Percentiles rank a stretch among this genome's conserved stretches.
phyloP scores from a whole-genome alignment of 2,329 filamentous ascomycete genomes.

The Diaporthe australafricana region DNA sequence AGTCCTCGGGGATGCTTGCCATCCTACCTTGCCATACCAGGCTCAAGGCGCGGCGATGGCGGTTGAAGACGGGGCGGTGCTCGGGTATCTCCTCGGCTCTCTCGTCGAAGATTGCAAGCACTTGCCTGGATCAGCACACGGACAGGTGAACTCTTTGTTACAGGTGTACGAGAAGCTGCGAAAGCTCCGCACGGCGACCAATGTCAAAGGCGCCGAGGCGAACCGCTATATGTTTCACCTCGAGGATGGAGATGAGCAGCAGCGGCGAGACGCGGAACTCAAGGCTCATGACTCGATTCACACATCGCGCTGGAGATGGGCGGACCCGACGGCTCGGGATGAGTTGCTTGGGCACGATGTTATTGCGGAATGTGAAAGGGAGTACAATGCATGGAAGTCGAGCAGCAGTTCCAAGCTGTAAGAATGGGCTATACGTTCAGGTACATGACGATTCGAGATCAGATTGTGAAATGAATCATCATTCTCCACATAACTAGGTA shows the following conservation, averaged over 20 bases:
- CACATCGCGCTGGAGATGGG: constrained; percentile 5
- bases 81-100: constrained; percentile 31
- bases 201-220: constrained; percentile 3
- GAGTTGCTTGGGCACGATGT: constrained; percentile 12
- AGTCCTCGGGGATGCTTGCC: constrained; percentile 60
- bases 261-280: neutral
- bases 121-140: neutral
- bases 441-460: too few species aligned
- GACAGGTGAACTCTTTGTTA: neutral
- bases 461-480: too few species aligned
- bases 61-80: constrained; percentile 43
- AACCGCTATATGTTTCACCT: constrained; percentile 9
- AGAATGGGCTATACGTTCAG: too few species aligned
- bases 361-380: neutral
- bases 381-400: neutral
- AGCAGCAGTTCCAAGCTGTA: neutral
- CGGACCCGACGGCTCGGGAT: neutral
- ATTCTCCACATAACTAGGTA: too few species aligned
- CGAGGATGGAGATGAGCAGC: constrained; percentile 19
- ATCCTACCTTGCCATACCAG: constrained; percentile 48
- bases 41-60: constrained; percentile 42
- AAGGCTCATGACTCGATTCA: neutral
- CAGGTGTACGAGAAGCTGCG: constrained; percentile 6
- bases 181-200: constrained; percentile 7
- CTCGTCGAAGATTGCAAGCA: neutral